Percentiles rank a stretch among this genome's conserved stretches.
Conservation (phyloP, 2,329 filamentous ascomycete species). For the Immersiporthe knoxdaviesiana region DNA sequence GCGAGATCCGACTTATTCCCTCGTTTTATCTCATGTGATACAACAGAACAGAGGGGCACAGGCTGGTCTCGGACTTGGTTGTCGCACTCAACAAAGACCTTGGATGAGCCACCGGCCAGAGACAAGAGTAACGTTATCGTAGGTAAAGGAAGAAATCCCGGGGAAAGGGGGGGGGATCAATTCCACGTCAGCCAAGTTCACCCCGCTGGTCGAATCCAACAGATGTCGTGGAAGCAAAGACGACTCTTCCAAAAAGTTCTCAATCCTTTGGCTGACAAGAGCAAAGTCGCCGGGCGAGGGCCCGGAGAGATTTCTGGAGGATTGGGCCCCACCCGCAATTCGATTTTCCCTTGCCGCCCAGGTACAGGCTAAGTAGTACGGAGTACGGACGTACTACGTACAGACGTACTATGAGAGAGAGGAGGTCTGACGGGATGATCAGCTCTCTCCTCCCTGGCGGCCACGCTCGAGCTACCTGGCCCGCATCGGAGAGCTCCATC, state of each 20-base stretch:
- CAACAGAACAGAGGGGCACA: not conserved
- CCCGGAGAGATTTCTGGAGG: not conserved
- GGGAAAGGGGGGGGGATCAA: too few species aligned
- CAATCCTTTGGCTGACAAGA: not conserved
- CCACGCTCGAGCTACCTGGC: not conserved
- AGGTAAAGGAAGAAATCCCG: not conserved
- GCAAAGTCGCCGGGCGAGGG: not conserved
- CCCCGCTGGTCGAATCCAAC: not conserved
- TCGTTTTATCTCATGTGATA: not conserved
- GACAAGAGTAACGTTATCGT: not conserved
- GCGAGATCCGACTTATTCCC: not conserved
- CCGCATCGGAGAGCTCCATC: constrained; percentile 10
- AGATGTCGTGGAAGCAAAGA: not conserved
- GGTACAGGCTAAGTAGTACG: too few species aligned
- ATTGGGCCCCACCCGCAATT: not conserved
- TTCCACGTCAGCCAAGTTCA: not conserved
- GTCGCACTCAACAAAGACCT: too few species aligned
- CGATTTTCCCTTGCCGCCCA: not conserved
- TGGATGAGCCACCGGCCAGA: too few species aligned
- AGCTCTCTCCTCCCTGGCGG: not conserved
- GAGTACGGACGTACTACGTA: too few species aligned
- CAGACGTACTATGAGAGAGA: too few species aligned
- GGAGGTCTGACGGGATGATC: not conserved
- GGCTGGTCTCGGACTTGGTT: not conserved
- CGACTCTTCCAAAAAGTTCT: not conserved